Percentiles rank a stretch among this genome's conserved stretches.
These are phyloP conservation scores for Tubosaeta sp. DNA, from an alignment of 768 basidiomycete genomes.

Conservation along the genomic window DNA sequence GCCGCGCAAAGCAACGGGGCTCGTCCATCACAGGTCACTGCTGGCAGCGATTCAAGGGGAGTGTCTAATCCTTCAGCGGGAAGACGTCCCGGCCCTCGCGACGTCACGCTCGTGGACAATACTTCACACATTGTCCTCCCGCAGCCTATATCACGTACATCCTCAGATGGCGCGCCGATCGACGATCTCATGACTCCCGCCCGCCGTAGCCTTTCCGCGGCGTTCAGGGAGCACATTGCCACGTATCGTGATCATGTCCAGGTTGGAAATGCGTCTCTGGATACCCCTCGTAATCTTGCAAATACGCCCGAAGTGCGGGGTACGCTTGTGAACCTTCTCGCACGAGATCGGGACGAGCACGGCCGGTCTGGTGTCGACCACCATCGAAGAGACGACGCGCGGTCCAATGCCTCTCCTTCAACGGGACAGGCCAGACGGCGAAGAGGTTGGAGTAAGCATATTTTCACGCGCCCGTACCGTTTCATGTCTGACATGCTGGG, in stretches of 20 bases:
- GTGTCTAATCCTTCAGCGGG: conserved; percentile 6
- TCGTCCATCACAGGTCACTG: not conserved
- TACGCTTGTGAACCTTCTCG: conserved; percentile 20
- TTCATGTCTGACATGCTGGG: conserved; percentile 8
- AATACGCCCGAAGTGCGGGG: conserved; percentile 23
- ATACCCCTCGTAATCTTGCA: conserved; percentile 18
- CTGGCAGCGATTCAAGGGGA: conserved; percentile 1
- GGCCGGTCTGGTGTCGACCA: conserved; percentile 1
- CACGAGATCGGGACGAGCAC: conserved; percentile 23
- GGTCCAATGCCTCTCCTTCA: conserved; percentile 9
- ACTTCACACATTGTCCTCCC: conserved; percentile 15
- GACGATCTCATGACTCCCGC: conserved; percentile 12
- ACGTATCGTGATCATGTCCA: conserved; percentile 13
- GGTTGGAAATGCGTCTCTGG: conserved; percentile 4
- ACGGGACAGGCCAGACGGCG: conserved; percentile 24
- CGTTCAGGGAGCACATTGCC: conserved; percentile 19
- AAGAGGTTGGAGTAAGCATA: conserved; percentile 31
- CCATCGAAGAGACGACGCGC: conserved; percentile 9
- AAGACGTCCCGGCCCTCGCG: conserved; percentile 13
- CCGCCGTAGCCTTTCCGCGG: conserved; percentile 19
- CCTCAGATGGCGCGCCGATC: conserved; percentile 18
- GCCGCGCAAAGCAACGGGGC: not conserved
- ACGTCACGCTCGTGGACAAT: conserved; percentile 19
- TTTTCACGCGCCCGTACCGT: not conserved
- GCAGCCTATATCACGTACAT: conserved; percentile 23